Base-by-base conservation (phyloP, 2,329 filamentous ascomycete species). In the Phaeosphaeriaceae sp. region DNA sequence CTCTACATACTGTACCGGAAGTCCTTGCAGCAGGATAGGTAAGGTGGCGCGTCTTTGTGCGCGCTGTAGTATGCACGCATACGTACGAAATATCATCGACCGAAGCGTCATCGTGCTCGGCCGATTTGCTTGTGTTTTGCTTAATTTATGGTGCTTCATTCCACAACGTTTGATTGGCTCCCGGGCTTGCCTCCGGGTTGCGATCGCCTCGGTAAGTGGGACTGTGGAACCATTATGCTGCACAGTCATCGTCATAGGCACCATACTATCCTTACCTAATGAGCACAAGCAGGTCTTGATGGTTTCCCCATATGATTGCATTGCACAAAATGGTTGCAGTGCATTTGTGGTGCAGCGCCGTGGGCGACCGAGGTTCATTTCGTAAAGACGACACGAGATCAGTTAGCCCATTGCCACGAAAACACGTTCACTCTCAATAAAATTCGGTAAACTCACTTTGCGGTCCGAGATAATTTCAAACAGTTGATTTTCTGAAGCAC, bases 141-240 rank as follows among this genome's bases (percentile, higher is more conserved):
- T 36, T 36, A 15, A 36, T 7, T 36, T 15, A 11, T 15, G 31
- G 13, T 7, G 6, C 3, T 7, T 36, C 31, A 7, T 36, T 36
- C 31, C 31, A 13, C 31, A 15, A 13, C 6, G 11, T 3, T 13
- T 36, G 31, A 36, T 36, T 36, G 31, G 31, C 31, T 36, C 13
- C 9, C 31, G 31, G 31, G 6, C 31, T 36, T 15, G 31, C 31
- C 31, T 36, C 31, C 31, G 31, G 3, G 31, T 3, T 36, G 11
- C 6, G 42, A 45, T 45, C 33, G 40, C 58, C 56, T 55, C 57
- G 58, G 58, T 50, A 58, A 50, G 56, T 61, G 58, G 58, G 52
- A 20, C 20, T 24, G 22, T 41, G 7, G 42, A 20, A 45, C 42
- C 42, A 21, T 15, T n/a, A 45, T 21, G 42, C 42, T 45, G 7